Percentiles rank a stretch among this genome's conserved stretches.
phyloP scores from a whole-genome alignment of 2,329 filamentous ascomycete genomes.

The Plenodomus tracheiphilus region DNA sequence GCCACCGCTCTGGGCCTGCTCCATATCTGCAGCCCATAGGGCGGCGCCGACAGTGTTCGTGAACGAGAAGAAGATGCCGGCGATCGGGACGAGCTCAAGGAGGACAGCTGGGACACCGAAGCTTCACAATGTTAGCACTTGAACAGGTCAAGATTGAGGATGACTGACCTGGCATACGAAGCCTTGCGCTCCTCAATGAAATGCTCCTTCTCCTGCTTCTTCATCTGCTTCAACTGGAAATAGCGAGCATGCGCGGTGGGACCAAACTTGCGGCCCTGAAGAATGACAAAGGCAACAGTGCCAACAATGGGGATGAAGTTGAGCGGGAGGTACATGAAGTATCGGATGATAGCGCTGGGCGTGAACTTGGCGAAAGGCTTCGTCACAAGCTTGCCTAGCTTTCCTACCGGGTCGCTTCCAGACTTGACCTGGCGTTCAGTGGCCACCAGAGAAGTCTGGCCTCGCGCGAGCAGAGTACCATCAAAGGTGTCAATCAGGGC shows the following conservation, averaged over 20 bases:
- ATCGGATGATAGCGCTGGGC: conserved; percentile 68
- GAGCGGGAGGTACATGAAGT: conserved; percentile 83
- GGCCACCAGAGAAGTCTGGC: conserved; percentile 66
- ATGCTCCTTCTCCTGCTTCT: conserved; percentile 62
- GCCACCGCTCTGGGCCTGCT: conserved; percentile 53
- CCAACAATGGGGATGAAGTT: conserved; percentile 93
- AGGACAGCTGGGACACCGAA: conserved; percentile 79
- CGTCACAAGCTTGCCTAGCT: conserved; percentile 60
- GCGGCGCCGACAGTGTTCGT: conserved; percentile 92
- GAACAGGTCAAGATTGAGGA: background rate
- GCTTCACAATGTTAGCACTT: conserved; percentile 7
- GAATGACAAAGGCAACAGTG: conserved; percentile 74
- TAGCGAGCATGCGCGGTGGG: conserved; percentile 67
- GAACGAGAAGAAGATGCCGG: conserved; percentile 82
- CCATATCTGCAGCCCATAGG: conserved; percentile 90
- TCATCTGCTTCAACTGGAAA: conserved; percentile 90
- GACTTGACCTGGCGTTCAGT: conserved; percentile 73
- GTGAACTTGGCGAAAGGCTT: conserved; percentile 59
- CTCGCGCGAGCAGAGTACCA: conserved; percentile 62
- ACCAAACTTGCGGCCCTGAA: conserved; percentile 64
- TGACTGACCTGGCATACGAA: conserved; percentile 73
- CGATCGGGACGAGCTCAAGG: conserved; percentile 82
- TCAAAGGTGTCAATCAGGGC: conserved; percentile 89
- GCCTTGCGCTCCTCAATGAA: conserved; percentile 73
- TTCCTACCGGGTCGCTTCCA: conserved; percentile 55